phyloP scores from a whole-genome alignment of 306 rosid species.

The Alnus rubra region DNA sequence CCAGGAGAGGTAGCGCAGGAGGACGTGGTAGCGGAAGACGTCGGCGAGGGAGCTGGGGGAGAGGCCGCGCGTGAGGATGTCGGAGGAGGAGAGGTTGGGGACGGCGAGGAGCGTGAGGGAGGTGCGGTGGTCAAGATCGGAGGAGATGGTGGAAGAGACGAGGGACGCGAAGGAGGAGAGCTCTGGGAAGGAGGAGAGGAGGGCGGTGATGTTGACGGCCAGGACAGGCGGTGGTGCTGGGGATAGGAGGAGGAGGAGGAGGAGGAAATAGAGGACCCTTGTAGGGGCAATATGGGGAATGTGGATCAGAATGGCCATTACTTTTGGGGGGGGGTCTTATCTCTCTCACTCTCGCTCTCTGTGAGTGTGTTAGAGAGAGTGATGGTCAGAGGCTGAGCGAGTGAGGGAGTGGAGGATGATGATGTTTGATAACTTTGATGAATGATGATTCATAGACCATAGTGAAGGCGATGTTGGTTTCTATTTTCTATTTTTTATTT shows the following conservation, averaged over 20 bases:
- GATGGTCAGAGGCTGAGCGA: not conserved
- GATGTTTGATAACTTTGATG: not conserved
- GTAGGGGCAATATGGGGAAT: conserved; percentile 64
- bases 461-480: not conserved
- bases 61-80: conserved; percentile 59
- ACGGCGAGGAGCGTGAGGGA: conserved; percentile 90
- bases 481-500: not conserved
- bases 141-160: conserved; percentile 50
- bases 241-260: conserved; percentile 30
- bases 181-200: conserved; percentile 75
- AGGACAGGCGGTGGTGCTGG: conserved; percentile 27
- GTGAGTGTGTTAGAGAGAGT: not conserved
- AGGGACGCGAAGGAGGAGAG: conserved; percentile 71
- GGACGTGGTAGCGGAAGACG: conserved; percentile 92
- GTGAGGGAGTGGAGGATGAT: conserved; percentile 9
- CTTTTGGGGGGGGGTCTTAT: not conserved
- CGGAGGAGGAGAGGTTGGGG: conserved; percentile 57
- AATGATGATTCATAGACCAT: conserved; percentile 11
- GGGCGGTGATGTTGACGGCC: conserved; percentile 67
- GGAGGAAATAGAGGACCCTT: conserved; percentile 21
- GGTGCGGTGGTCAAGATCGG: conserved; percentile 66
- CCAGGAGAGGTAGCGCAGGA: conserved; percentile 74
- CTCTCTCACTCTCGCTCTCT: not conserved
- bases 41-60: conserved; percentile 64
- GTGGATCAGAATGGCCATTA: conserved; percentile 33